Conservation (phyloP, 768 basidiomycete genomes). For the Lentinula raphanica region DNA sequence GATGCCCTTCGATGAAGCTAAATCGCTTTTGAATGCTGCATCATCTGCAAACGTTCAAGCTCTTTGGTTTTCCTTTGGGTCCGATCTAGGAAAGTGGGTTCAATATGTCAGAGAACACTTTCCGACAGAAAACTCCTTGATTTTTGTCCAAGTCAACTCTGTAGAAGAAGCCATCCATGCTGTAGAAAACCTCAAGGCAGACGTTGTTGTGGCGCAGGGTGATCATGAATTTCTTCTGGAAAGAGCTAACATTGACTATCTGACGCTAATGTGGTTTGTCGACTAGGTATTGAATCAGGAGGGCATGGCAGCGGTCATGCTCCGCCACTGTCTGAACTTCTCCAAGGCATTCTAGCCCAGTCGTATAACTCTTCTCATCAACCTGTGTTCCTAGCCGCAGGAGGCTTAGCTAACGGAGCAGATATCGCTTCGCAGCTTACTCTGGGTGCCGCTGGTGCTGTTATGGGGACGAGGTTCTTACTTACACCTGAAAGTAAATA, state of each 20-base stretch:
- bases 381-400: conserved; percentile 66
- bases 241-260: neutral
- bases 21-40: conserved; percentile 40
- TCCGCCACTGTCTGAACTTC: conserved; percentile 54
- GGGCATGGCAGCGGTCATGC: conserved; percentile 64
- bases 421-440: conserved; percentile 63
- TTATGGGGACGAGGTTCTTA: conserved; percentile 73
- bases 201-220: conserved; percentile 81
- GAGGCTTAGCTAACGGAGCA: conserved; percentile 60
- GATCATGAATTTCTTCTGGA: neutral
- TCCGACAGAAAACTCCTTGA: conserved; percentile 37
- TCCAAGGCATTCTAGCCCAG: conserved; percentile 48
- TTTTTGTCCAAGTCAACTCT: conserved; percentile 65
- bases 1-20: conserved; percentile 29
- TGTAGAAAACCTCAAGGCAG: conserved; percentile 60
- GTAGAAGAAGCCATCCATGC: conserved; percentile 57
- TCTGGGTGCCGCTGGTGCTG: conserved; percentile 64
- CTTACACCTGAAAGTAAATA: conserved; percentile 63
- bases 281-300: conserved; percentile 69
- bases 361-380: conserved; percentile 27
- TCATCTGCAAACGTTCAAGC: conserved; percentile 55
- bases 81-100: conserved; percentile 55
- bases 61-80: conserved; percentile 74
- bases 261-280: conserved; percentile 5
- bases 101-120: conserved; percentile 54